Conservation (phyloP, 2,329 filamentous ascomycete genomes). For the Botrytis tulipae region DNA sequence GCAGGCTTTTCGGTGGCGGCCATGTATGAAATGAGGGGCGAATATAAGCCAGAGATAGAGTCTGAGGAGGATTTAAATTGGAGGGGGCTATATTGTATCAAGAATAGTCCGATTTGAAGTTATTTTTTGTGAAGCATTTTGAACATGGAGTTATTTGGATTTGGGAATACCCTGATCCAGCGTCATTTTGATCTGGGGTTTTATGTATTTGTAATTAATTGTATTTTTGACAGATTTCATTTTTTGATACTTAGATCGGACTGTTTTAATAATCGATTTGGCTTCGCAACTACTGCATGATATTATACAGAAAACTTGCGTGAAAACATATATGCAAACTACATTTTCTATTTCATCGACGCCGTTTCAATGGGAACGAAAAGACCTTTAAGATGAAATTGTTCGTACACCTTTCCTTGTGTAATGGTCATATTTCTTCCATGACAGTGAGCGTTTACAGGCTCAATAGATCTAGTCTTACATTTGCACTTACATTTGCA, state of each 20-base stretch:
- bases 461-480: neutral
- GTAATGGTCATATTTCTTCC: neutral
- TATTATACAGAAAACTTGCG: neutral
- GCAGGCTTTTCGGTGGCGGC: neutral
- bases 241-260: neutral
- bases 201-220: neutral
- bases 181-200: neutral
- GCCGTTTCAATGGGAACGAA: neutral
- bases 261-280: accelerated
- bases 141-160: neutral
- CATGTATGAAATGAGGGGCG: constrained; percentile 1
- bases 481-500: neutral
- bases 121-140: neutral
- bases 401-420: neutral
- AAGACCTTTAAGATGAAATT: neutral
- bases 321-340: neutral
- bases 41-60: neutral
- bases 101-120: neutral
- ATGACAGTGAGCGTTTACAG: neutral
- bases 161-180: neutral
- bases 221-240: no score
- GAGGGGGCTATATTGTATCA: constrained; percentile 7
- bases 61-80: neutral
- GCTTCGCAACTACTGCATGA: neutral
- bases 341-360: neutral